Conservation (phyloP, 1,139 yeast genomes). For the Saccharomyces hybrid region DNA sequence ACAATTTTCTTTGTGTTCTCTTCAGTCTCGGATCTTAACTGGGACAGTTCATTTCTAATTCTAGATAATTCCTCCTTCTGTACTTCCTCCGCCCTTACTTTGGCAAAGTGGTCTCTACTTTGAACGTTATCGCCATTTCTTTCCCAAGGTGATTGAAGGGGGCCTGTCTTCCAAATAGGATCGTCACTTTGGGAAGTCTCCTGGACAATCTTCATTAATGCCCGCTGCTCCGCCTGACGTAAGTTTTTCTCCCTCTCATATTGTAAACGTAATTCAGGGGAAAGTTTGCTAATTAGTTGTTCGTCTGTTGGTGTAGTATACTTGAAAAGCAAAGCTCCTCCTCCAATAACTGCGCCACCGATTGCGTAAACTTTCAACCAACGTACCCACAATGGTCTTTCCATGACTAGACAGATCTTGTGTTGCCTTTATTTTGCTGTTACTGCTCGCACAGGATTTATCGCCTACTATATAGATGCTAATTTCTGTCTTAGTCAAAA, state of each 20-base stretch:
- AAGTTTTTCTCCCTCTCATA: slow-evolving; percentile 60
- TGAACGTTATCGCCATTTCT: slow-evolving; percentile 36
- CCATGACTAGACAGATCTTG: slow-evolving; percentile 20
- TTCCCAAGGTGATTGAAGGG: slow-evolving; percentile 54
- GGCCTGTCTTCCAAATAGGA: slow-evolving; percentile 77
- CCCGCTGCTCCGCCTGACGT: slow-evolving; percentile 58
- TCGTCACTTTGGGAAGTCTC: slow-evolving; percentile 57
- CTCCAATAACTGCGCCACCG: slow-evolving; percentile 54
- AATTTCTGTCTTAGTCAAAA: background rate
- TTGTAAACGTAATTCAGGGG: slow-evolving; percentile 76
- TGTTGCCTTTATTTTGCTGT: background rate
- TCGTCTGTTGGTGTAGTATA: slow-evolving; percentile 82
- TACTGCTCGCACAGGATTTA: background rate
- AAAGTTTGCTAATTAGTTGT: slow-evolving; percentile 58
- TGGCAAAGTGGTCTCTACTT: slow-evolving; percentile 33
- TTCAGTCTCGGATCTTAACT: slow-evolving; percentile 29
- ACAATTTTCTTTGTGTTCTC: slow-evolving; percentile 34
- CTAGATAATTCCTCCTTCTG: slow-evolving; percentile 40
- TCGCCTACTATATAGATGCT: background rate
- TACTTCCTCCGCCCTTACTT: slow-evolving; percentile 40
- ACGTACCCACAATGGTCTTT: slow-evolving; percentile 44
- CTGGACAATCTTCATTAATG: slow-evolving; percentile 56
- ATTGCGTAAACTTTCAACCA: slow-evolving; percentile 58
- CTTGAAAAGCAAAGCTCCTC: slow-evolving; percentile 59
- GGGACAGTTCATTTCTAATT: slow-evolving; percentile 35